phyloP scores from a whole-genome alignment of 257 asterid species.

The Cruciata laevipes region DNA sequence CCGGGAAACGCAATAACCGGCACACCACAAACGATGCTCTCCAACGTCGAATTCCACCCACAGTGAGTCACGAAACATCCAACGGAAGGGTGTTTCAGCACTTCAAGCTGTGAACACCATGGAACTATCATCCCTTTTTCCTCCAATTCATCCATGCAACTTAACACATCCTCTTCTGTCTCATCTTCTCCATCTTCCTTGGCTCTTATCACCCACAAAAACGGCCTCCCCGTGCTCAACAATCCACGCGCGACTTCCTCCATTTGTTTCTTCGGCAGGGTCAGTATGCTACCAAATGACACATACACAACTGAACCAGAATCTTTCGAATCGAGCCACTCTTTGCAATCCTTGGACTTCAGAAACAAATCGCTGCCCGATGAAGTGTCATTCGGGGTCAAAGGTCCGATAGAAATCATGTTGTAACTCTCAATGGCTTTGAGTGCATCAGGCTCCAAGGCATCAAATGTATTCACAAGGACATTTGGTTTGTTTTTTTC shows the following conservation, averaged over 20 bases:
- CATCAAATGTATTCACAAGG: slow-evolving; percentile 27
- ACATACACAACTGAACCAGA: slow-evolving; percentile 22
- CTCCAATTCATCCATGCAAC: slow-evolving; percentile 20
- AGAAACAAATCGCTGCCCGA: slow-evolving; percentile 17
- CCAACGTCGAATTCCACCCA: slow-evolving; percentile 35
- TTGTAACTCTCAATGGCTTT: slow-evolving; percentile 23
- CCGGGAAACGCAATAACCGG: slow-evolving; percentile 27
- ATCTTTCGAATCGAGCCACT: slow-evolving; percentile 26
- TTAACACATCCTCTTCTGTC: slow-evolving; percentile 11
- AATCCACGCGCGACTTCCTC: slow-evolving; percentile 25
- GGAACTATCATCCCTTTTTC: slow-evolving; percentile 26
- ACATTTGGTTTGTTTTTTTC: slow-evolving; percentile 19
- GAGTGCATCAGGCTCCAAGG: slow-evolving; percentile 21
- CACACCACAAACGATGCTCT: slow-evolving; percentile 18
- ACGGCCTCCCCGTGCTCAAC: slow-evolving; percentile 18
- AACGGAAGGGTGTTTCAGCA: slow-evolving; percentile 21
- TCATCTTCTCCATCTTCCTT: slow-evolving; percentile 6
- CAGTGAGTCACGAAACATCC: slow-evolving; percentile 34
- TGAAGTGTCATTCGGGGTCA: slow-evolving; percentile 20
- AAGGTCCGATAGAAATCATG: slow-evolving; percentile 31
- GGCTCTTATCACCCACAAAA: slow-evolving; percentile 33
- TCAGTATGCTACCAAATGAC: slow-evolving; percentile 27
- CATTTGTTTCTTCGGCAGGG: slow-evolving; percentile 15
- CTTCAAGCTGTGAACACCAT: slow-evolving; percentile 38
- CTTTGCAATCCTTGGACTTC: slow-evolving; percentile 6